phyloP scores from a whole-genome alignment of 805 yeast species.

The Ogataea angusta region DNA sequence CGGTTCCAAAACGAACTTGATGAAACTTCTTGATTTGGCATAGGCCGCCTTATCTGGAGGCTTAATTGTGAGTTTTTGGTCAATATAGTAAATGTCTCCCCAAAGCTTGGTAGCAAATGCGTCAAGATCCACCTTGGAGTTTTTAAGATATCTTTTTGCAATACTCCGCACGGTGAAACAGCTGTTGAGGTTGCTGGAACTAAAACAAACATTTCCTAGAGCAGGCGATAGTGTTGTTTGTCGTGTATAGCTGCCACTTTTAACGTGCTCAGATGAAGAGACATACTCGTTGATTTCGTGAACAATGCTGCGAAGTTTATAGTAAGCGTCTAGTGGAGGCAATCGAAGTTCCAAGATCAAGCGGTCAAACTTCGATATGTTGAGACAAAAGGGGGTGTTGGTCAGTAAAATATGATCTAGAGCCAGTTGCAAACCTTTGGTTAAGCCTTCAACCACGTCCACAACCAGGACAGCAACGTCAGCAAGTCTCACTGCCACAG shows the following conservation, averaged over 20 bases:
- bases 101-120: constrained; percentile 59
- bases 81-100: constrained; percentile 67
- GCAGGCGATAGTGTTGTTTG: constrained; percentile 52
- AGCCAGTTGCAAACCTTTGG: constrained; percentile 49
- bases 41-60: constrained; percentile 25
- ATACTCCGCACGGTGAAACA: constrained; percentile 69
- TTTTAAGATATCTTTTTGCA: constrained; percentile 45
- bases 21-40: constrained; percentile 45
- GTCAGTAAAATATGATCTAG: constrained; percentile 51
- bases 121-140: constrained; percentile 27
- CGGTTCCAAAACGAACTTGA: constrained; percentile 69
- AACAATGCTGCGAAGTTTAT: constrained; percentile 58
- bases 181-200: constrained; percentile 60
- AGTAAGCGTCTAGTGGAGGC: constrained; percentile 70
- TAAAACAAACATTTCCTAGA: constrained; percentile 66
- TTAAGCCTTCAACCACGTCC: constrained; percentile 84
- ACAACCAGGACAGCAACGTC: constrained; percentile 71
- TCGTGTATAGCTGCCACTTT: constrained; percentile 28
- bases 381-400: constrained; percentile 52
- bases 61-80: constrained; percentile 43
- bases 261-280: constrained; percentile 24
- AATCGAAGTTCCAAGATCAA: constrained; percentile 74
- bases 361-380: constrained; percentile 81
- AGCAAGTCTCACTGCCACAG: constrained; percentile 50
- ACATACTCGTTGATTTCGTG: constrained; percentile 63